These are phyloP conservation scores for Apiotrichum laibachii DNA, from an alignment of 1,284 basidiomycete species.

Conservation along the genomic window DNA sequence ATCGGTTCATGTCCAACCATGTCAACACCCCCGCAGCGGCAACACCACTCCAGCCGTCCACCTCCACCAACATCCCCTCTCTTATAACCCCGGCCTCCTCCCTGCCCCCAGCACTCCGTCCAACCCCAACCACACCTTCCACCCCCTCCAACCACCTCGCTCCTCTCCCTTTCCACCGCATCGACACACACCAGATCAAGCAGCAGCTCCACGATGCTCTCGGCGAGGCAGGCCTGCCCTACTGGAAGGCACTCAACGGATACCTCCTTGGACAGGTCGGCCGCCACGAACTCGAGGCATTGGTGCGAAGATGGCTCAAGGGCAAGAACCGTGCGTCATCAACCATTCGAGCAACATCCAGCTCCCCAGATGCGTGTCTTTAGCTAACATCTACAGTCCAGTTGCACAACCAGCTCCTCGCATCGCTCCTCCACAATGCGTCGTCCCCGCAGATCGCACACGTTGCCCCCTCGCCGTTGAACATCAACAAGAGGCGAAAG, in stretches of 20 bases:
- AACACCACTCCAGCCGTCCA: slow-evolving; percentile 49
- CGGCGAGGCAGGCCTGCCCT: slow-evolving; percentile 63
- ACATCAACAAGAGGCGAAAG: slow-evolving; percentile 34
- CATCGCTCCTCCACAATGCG: slow-evolving; percentile 47
- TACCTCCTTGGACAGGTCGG: slow-evolving; percentile 48
- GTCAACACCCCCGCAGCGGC: slow-evolving; percentile 60
- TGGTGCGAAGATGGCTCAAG: slow-evolving; percentile 43
- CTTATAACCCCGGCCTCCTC: slow-evolving; percentile 51
- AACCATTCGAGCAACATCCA: slow-evolving; percentile 1
- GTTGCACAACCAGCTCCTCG: slow-evolving; percentile 48
- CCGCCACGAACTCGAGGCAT: slow-evolving; percentile 40
- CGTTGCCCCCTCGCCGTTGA: slow-evolving; percentile 22
- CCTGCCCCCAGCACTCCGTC: slow-evolving; percentile 11
- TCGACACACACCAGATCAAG: slow-evolving; percentile 58
- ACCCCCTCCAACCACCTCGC: slow-evolving; percentile 41
- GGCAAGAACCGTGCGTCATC: slow-evolving; percentile 33
- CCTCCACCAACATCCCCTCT: slow-evolving; percentile 55
- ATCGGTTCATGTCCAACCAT: slow-evolving; percentile 43
- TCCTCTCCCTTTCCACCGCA: slow-evolving; percentile 36
- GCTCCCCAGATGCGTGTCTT: background rate
- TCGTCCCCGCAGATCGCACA: slow-evolving; percentile 31
- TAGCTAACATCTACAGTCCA: slow-evolving; percentile 29
- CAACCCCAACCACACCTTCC: slow-evolving; percentile 53
- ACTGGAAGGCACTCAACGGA: slow-evolving; percentile 49
- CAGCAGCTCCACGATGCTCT: slow-evolving; percentile 74